Conservation (phyloP, 495 filamentous ascomycete species). For the Sabuloglossum arenarium region DNA sequence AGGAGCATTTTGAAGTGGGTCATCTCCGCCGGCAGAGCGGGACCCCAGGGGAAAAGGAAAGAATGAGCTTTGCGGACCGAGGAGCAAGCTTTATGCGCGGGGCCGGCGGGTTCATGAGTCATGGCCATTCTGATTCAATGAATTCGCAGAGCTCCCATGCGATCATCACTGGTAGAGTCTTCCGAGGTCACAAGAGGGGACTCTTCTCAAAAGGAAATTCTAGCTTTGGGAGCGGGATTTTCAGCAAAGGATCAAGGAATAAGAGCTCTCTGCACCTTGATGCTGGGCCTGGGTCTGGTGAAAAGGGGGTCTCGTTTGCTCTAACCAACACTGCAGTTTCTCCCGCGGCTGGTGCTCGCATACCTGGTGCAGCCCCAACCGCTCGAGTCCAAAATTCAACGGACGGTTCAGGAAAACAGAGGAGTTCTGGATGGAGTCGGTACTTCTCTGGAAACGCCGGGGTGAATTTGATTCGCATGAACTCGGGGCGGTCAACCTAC, state of each 20-base stretch:
- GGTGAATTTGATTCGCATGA: constrained; percentile 15
- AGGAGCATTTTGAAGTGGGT: constrained; percentile 23
- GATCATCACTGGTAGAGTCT: constrained; percentile 12
- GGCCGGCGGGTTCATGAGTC: constrained; percentile 24
- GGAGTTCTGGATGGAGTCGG: constrained; percentile 38
- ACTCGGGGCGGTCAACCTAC: constrained; percentile 16
- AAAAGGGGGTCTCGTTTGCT: constrained; percentile 22
- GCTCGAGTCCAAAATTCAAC: neutral
- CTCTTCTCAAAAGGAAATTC: constrained; percentile 27
- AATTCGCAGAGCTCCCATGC: constrained; percentile 18
- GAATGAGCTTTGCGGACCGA: constrained; percentile 42
- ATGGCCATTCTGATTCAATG: constrained; percentile 17
- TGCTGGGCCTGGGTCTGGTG: constrained; percentile 11
- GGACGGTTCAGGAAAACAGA: constrained; percentile 4
- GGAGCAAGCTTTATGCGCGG: constrained; percentile 35
- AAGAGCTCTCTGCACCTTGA: constrained; percentile 1
- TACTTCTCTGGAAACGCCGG: constrained; percentile 37
- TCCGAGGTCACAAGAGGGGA: neutral
- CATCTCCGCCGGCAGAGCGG: constrained; percentile 29
- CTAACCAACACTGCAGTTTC: constrained; percentile 2
- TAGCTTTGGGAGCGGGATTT: constrained; percentile 20
- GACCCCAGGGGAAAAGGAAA: constrained; percentile 24
- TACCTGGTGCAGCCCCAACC: neutral
- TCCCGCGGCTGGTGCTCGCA: constrained; percentile 8
- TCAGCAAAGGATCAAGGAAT: neutral